Conservation (phyloP, 2,329 filamentous ascomycete genomes). For the Phoma sp. region DNA sequence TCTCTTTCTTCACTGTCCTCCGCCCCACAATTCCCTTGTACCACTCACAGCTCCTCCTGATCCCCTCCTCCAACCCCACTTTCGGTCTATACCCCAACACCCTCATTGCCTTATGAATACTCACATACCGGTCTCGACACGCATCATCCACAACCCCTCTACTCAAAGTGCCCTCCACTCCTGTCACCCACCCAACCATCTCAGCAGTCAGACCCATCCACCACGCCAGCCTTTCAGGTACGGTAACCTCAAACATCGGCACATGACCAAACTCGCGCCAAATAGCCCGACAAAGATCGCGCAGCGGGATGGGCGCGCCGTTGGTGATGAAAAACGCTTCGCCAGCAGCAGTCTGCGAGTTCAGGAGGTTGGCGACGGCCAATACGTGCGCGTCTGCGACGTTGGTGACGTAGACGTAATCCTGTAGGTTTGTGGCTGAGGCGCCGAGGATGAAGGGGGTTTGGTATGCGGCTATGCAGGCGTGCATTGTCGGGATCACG, state of each 20-base stretch:
- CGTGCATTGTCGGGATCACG: conserved; percentile 74
- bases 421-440: conserved; percentile 69
- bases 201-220: conserved; percentile 56
- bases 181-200: conserved; percentile 54
- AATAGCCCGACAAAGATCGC: conserved; percentile 82
- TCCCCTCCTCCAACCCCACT: conserved; percentile 59
- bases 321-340: conserved; percentile 93
- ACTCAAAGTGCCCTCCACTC: conserved; percentile 55
- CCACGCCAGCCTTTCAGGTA: conserved; percentile 59
- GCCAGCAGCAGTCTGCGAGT: conserved; percentile 66
- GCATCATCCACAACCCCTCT: conserved; percentile 63
- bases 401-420: conserved; percentile 74
- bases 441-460: conserved; percentile 81
- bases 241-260: conserved; percentile 55
- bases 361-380: conserved; percentile 74
- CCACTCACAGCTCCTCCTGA: conserved; percentile 42
- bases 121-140: conserved; percentile 60
- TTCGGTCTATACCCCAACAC: conserved; percentile 61
- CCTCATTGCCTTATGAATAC: conserved; percentile 57
- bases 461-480: conserved; percentile 70
- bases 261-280: conserved; percentile 69
- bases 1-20: conserved; percentile 5
- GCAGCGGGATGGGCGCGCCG: conserved; percentile 86
- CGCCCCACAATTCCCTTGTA: conserved; percentile 3
- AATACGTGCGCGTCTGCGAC: conserved; percentile 82